Base-by-base conservation (phyloP, 768 basidiomycete species). In the Hydnum rufescens region DNA sequence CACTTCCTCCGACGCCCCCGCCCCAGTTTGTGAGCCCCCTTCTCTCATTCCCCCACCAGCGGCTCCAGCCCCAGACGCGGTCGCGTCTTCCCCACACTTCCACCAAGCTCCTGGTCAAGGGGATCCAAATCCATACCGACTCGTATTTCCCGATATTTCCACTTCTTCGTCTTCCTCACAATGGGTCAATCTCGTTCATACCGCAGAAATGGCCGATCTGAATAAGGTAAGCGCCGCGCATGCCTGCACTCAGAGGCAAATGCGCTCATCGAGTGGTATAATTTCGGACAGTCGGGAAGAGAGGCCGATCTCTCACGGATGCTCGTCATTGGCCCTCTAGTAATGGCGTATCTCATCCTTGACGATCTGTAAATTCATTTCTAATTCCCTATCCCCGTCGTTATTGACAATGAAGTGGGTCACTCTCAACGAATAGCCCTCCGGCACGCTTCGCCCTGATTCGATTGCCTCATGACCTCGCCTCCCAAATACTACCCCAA, bases 271-370 rank as follows among this genome's bases (percentile, higher is more conserved):
- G 36, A 39, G 13, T 39, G 22, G n/a, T n/a, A n/a, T n/a, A n/a
- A n/a, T n/a, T 22, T 39, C 22, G 22, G 13, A 13, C 1, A 39
- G 36, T 13, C 36, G 22, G 36, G 36, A 51, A 36, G 31, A 28
- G 44, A 49, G 18, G 19, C 44, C 25, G 49, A 67, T 43, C 61
- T 62, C 34, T 68, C 66, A 31, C 70, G 74, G 42, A 58, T 83
- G 19, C 64, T 80, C 32, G 59, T 79, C 31, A 68, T 72, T 6
- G 70, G 71, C 3, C 80, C 80, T 13, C 64, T 83, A 30, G 74
- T 80, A 22, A 69, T 85, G 8, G 70, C 73, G 3, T 78, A 82
- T 64, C 67, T 83, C 42, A 77, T 78, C 42, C 53, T 71, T 36
- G 75, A 83, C 58, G 70, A 81, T 54, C 60, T 77, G 82, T 79